Evolutionary conservation across 306 rosid species (phyloP), one percentile per base, ranked within the genome.

Genomic region (Pachyrhizus erosus): DNA sequence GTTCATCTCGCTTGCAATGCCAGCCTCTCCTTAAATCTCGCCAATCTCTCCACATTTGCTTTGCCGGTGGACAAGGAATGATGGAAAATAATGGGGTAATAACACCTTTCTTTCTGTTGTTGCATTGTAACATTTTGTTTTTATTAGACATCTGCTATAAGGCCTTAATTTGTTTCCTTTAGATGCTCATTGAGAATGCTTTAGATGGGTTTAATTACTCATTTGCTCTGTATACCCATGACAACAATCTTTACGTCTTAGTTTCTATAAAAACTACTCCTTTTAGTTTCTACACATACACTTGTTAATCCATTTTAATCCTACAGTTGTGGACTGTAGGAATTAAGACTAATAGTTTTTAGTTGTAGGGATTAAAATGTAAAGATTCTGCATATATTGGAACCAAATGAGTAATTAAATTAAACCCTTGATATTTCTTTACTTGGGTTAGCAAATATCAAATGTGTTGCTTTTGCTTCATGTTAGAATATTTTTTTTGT

Each of bases 21-120:
- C 34, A 77, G 46, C 82, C 89, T 1, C n/a, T 80, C 29, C 80
- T 85, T 13, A 87, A 82, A 76, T 86, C 71, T 58, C 79, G 14
- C 51, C 80, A 39, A 26, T 29, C 83, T 60, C 84, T 77, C 70
- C 88, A 84, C 43, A 87, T 88, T 62, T 89, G 92, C 85, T 83
- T 81, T 18, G 90, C 87, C 8, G 90, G 90, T 77, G 91, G 87
- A 52, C 76, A 84, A 77, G 92, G 91, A 81, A 89, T 86, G 80
- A 82, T 68, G 87, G 91, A 58, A 40, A 87, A 70, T 67, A 82
- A 71, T 80, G 90, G 82, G 92, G 94, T 91, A 69, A 76, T 58
- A 37, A 9, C 73, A 43, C 61, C 21, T 48, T 65, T 31, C 7
- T 74, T 77, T 78, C 2, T 21, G 27, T 57, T 57, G 27, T 57